Evolutionary conservation across 2,329 filamentous ascomycete species (phyloP), one percentile per base, ranked within the genome.

Genomic region (Cercospora nicotianae): DNA sequence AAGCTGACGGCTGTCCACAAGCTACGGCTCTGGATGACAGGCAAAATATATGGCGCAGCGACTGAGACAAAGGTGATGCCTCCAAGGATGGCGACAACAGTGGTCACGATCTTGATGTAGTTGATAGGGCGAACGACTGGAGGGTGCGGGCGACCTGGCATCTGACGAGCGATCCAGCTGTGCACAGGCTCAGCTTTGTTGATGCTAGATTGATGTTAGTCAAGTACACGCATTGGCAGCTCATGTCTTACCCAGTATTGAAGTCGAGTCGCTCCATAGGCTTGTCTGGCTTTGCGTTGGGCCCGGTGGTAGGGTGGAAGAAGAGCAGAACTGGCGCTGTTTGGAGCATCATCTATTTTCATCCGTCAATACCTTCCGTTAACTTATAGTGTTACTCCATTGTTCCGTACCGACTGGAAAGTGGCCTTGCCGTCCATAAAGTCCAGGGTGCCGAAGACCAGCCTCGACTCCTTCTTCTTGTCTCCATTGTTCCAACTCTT

Each of bases 1-100:
- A 99, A 83, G 80, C 91, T 96, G 75, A 96, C 81, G 23, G 91
- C 92, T 26, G 94, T 94, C 95, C 95, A 99, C 18, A 98, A 82
- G 76, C 96, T 98, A 74, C 94, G 91, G 83, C 91, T 97, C 80
- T 93, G 92, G 39, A 97, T 79, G 68, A 97, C 76, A 3, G 94
- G 94, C 10, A 94, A 78, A 12, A 97, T 76, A 75, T 94, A 96
- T 5, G 92, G 92, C 74, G 89, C 91, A 12, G 90, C 87, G 59
- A 94, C 89, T 31, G 87, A 88, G 65, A 90, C 75, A 63, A 90
- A 85, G 1, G 93, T 94, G 55, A 90, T 79, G 9, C 84, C 78
- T 58, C 91, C 93, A 13, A 96, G 83, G 1, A 91, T 68, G n/a
- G 89, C 84, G 5, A 91, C 91, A 45, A 88, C 85, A 23, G 87